Evolutionary conservation across 2,329 filamentous ascomycete genomes (phyloP), one percentile per base, ranked within the genome.

Genomic region (Nemania sp.): DNA sequence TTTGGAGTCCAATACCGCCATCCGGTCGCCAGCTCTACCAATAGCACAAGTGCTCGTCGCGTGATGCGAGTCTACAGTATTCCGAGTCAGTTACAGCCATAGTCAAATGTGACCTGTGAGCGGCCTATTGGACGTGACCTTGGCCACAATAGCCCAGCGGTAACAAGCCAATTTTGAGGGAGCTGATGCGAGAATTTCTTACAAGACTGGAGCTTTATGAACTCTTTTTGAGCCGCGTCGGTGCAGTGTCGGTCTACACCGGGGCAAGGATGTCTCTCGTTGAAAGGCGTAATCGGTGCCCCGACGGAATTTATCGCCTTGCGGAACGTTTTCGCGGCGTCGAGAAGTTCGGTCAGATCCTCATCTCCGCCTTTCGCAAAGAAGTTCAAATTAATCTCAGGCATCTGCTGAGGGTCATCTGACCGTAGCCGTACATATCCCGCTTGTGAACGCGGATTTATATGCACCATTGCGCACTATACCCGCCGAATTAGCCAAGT

Each of bases 371-470:
- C 80, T 37, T 80, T 71, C 10, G 76, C 77, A 76, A 80, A 87
- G 69, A 81, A 84, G 64, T 83, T 83, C 74, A 87, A 85, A 69
- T 82, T 80, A 68, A 88, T 88, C 40, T 82, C 74, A 0, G 88
- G 88, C 29, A 82, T 81, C 48, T 89, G 87, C 1, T 81, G 81
- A 0, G 88, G 87, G 67, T 90, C 81, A 0, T 80, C 76, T 0
- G 86, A 88, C 17, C 77, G 78, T 1, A 91, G 78, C 2, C 76
- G 82, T 13, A 91, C 87, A 0, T 85, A 71, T n/a, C 89, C 88
- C 9, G 80, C 79, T 52, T 80, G 78, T 43, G 90, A 90, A 7
- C 76, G 74, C 29, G 75, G 76, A 49, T 79, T 78, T 54, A 76
- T 76, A 63, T 77, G 76, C 32, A 77, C 75, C 63, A 78, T 74